phyloP scores from a whole-genome alignment of 2,329 filamentous ascomycete genomes.

The Fusarium gaditjirri region DNA sequence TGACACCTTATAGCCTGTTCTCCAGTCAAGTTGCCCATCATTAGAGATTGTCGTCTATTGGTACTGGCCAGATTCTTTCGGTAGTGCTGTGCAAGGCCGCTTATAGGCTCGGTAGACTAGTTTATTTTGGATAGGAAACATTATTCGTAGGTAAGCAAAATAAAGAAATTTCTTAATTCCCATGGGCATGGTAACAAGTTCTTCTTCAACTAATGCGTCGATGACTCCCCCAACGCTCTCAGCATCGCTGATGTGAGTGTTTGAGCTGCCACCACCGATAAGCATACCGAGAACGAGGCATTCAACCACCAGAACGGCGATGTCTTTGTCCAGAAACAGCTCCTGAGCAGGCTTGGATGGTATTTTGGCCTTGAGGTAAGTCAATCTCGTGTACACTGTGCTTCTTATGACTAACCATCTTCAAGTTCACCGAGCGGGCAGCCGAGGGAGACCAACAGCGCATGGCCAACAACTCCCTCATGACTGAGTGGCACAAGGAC shows the following conservation, averaged over 20 bases:
- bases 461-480: slow-evolving; percentile 29
- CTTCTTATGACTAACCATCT: not conserved
- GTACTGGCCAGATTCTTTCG: too few species aligned
- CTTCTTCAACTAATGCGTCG: slow-evolving; percentile 20
- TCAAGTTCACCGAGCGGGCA: slow-evolving; percentile 16
- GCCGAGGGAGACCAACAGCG: slow-evolving; percentile 23
- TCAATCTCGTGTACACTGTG: too few species aligned
- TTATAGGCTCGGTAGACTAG: too few species aligned
- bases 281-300: slow-evolving; percentile 23
- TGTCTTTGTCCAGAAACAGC: slow-evolving; percentile 25
- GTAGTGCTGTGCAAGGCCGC: too few species aligned
- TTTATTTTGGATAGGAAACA: too few species aligned
- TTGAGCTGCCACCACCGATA: slow-evolving; percentile 14
- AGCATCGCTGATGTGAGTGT: slow-evolving; percentile 25
- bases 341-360: slow-evolving; percentile 1
- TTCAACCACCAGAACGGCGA: slow-evolving; percentile 31
- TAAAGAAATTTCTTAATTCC: too few species aligned
- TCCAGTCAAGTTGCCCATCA: too few species aligned
- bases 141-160: too few species aligned
- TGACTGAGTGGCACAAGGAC: slow-evolving; percentile 32
- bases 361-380: slow-evolving; percentile 16
- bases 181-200: slow-evolving; percentile 18
- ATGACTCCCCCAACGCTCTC: slow-evolving; percentile 29
- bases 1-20: too few species aligned
- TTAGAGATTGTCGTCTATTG: too few species aligned